A percentile compares a stretch with the other conserved stretches of the same genome.
These are phyloP conservation scores for Odontarrhena argentea DNA, from an alignment of 345 rosid genomes.

Conservation along the genomic window DNA sequence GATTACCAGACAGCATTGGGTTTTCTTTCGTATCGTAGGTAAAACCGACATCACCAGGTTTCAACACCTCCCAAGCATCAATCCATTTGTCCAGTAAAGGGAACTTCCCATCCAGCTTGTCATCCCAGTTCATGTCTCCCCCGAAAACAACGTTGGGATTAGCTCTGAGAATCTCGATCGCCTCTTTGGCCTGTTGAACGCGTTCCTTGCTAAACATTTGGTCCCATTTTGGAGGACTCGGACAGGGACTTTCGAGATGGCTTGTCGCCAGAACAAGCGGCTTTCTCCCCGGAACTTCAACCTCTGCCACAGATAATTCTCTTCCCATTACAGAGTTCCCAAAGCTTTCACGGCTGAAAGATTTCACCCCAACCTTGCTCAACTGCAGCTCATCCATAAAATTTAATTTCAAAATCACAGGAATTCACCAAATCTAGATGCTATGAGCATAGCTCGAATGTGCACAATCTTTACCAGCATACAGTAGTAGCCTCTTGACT, in stretches of 20 bases:
- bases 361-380: constrained; percentile 75
- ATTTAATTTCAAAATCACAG: constrained; percentile 16
- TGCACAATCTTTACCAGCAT: constrained; percentile 60
- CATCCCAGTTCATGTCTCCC: constrained; percentile 99
- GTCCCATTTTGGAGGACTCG: constrained; percentile 91
- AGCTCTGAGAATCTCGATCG: constrained; percentile 52
- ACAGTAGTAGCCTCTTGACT: constrained; percentile 67
- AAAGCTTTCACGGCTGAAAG: constrained; percentile 62
- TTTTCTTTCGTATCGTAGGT: constrained; percentile 93
- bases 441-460: not conserved
- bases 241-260: constrained; percentile 98
- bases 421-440: not conserved
- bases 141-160: constrained; percentile 70
- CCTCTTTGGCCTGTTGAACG: constrained; percentile 74
- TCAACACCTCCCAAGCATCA: constrained; percentile 79
- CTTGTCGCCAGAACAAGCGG: constrained; percentile 78
- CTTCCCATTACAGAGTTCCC: constrained; percentile 85
- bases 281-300: constrained; percentile 58
- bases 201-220: constrained; percentile 97
- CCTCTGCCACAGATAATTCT: constrained; percentile 72
- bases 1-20: constrained; percentile 81
- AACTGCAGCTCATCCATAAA: constrained; percentile 54
- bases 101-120: constrained; percentile 75
- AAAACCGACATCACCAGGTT: constrained; percentile 72
- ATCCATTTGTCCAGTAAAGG: constrained; percentile 75